These are phyloP conservation scores for Ganoderma leucocontextum DNA, from an alignment of 1,284 basidiomycete genomes.

Conservation along the genomic window DNA sequence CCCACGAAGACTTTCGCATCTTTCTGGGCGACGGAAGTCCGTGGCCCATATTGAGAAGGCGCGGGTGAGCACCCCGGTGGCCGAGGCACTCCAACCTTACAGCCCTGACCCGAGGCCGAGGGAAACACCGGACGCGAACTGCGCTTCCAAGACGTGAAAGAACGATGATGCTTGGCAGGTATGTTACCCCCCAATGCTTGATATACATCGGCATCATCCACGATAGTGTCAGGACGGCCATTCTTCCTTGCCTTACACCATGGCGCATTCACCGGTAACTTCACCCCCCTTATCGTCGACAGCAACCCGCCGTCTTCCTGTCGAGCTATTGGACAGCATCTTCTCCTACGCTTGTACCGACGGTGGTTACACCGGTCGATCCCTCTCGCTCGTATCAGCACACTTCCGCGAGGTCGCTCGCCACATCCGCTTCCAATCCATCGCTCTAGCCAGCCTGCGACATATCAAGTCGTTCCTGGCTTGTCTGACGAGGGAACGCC, in stretches of 20 bases:
- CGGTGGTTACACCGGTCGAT: constrained; percentile 27
- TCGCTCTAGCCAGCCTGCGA: constrained; percentile 11
- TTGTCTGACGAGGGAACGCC: constrained; percentile 13
- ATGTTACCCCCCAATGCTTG: background rate
- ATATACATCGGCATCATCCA: background rate
- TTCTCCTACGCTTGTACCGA: constrained; percentile 23
- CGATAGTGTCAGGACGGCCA: background rate
- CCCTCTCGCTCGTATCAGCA: constrained; percentile 21
- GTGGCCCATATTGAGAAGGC: background rate
- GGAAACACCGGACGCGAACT: background rate
- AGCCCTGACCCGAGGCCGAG: constrained; percentile 1
- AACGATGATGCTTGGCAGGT: background rate
- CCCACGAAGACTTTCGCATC: background rate
- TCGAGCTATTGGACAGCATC: constrained; percentile 20
- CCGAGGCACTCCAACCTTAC: background rate
- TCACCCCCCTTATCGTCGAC: background rate
- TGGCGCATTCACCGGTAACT: background rate
- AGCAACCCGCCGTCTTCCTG: constrained; percentile 11
- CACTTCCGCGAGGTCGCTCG: constrained; percentile 11
- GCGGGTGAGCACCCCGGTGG: constrained; percentile 6
- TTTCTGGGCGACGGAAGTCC: background rate
- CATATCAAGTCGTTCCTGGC: constrained; percentile 16
- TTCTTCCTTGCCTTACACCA: background rate
- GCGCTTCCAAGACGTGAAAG: background rate
- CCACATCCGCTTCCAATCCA: constrained; percentile 16